Conservation (phyloP, 345 rosid species). For the Citrus sp. region DNA sequence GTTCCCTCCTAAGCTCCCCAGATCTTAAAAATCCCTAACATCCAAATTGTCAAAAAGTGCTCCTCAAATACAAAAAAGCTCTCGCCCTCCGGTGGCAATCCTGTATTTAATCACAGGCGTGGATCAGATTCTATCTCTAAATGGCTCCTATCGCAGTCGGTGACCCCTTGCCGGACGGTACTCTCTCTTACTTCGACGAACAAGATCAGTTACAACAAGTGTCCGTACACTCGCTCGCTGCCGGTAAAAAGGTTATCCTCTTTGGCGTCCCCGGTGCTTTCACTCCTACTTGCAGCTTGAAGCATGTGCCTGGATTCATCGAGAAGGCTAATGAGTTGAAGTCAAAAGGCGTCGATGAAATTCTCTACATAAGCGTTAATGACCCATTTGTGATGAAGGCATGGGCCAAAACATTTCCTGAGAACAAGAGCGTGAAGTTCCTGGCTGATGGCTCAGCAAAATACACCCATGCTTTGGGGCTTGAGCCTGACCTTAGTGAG, state of each 20-base stretch:
- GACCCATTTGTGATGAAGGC: conserved; percentile 98
- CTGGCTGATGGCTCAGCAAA: conserved; percentile 85
- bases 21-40: too few relatives aligned
- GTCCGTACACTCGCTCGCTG: conserved; percentile 74
- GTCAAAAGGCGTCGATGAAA: conserved; percentile 79
- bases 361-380: conserved; percentile 83
- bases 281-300: conserved; percentile 97
- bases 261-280: conserved; percentile 98
- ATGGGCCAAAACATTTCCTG: conserved; percentile 90
- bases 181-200: conserved; percentile 80
- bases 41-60: too few relatives aligned
- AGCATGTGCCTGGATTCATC: conserved; percentile 93
- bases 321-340: conserved; percentile 82
- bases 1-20: too few relatives aligned
- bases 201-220: conserved; percentile 74
- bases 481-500: conserved; percentile 80
- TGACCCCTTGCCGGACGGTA: conserved; percentile 74
- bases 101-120: neutral
- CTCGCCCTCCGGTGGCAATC: neutral
- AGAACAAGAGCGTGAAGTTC: conserved; percentile 92
- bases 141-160: conserved; percentile 92
- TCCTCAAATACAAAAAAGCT: too few relatives aligned
- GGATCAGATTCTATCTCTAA: too few relatives aligned
- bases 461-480: conserved; percentile 82
- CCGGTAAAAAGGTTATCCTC: conserved; percentile 78